Conservation (phyloP, 345 rosid species). For the Arabidopsis suecica region DNA sequence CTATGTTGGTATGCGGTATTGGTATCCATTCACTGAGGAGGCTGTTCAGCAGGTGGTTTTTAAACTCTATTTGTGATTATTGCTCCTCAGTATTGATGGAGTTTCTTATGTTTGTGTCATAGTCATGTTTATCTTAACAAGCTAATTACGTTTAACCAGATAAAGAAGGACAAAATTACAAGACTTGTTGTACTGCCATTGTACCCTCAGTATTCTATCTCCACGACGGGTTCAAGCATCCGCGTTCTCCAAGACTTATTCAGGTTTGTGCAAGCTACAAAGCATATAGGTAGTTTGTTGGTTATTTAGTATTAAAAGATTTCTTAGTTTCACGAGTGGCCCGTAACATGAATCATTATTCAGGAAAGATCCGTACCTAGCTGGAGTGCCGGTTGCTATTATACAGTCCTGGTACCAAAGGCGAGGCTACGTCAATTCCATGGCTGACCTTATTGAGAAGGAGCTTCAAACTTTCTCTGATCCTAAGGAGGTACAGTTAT, state of each 20-base stretch:
- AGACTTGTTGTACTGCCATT: slow-evolving; percentile 93
- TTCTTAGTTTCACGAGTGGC: slow-evolving; percentile 4
- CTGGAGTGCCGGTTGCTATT: slow-evolving; percentile 75
- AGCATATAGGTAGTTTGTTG: neutral
- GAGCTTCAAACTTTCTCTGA: slow-evolving; percentile 71
- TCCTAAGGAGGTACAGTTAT: slow-evolving; percentile 68
- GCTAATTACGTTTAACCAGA: slow-evolving; percentile 48
- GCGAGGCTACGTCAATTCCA: slow-evolving; percentile 79
- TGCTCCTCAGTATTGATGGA: neutral
- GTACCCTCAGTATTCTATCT: slow-evolving; percentile 95
- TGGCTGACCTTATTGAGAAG: slow-evolving; percentile 82
- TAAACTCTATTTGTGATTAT: neutral
- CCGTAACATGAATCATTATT: slow-evolving; percentile 40
- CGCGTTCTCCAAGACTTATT: slow-evolving; percentile 75
- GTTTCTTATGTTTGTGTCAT: neutral
- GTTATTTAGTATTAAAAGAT: neutral
- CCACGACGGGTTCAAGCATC: slow-evolving; percentile 94
- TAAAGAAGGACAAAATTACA: slow-evolving; percentile 76
- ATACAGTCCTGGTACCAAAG: slow-evolving; percentile 90
- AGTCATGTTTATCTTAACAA: slow-evolving; percentile 21
- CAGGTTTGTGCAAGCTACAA: slow-evolving; percentile 51
- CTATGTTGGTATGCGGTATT: slow-evolving; percentile 91
- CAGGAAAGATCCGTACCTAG: slow-evolving; percentile 80
- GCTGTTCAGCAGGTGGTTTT: slow-evolving; percentile 75
- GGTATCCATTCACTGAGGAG: slow-evolving; percentile 95